Evolutionary conservation across 192 early-diverging fungal genomes (phyloP), one percentile per base, ranked within the genome.

Genomic region (Umbelopsis sp.): DNA sequence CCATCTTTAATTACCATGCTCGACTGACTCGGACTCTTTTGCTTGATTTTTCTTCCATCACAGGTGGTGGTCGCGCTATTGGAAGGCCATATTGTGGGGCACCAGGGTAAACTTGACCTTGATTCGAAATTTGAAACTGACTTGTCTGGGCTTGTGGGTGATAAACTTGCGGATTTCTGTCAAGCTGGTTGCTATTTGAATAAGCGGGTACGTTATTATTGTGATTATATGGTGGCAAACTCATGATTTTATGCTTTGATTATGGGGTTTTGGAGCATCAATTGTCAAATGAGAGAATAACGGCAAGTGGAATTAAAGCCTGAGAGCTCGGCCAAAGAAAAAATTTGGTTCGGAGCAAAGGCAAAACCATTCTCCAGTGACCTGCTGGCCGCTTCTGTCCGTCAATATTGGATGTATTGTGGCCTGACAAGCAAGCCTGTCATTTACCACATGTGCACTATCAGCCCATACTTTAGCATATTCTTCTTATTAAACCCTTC

Each of bases 21-120:
- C 76, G 46, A 41, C 76, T 78, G 3, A 78, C 69, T 35, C 76
- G 67, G 11, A 69, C 70, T 30, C 76, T 35, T 50, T 72, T 72
- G 20, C 22, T 68, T 13, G 49, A 25, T 53, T 52, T 50, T 6
- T 68, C 66, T 7, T 55, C 33, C 6, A 61, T 37, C 22, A 11
- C 37, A 49, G 35, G 25, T 12, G 23, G 21, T 15, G 41, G 45
- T 18, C 21, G 22, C n/a, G 45, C 13, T 45, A 71, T 25, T 21
- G 53, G 70, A 25, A 61, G 13, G 12, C 55, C 55, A 61, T 35
- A 61, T 33, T 61, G 55, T 35, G 25, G 23, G 4, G 55, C 4
- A 5, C 20, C 15, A 16, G 55, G 11, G 30, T 61, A 61, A 16
- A 30, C 27, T n/a, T 61, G 55, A 35, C 16, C 18, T 11, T 33